phyloP scores from a whole-genome alignment of 1,139 yeast genomes.

The Blastobotrys elegans region DNA sequence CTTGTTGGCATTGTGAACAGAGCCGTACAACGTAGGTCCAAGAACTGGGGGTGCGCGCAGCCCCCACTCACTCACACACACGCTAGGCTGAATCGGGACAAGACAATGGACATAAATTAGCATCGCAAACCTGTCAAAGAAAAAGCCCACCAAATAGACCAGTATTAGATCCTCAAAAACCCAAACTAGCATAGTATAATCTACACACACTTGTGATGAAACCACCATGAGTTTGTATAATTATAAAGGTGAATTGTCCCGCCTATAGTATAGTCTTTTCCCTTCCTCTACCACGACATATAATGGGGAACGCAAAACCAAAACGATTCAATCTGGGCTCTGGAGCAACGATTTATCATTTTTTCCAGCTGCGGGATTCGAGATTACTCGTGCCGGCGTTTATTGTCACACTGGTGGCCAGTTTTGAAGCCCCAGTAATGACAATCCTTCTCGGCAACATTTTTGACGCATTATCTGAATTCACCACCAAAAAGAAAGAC shows the following conservation, averaged over 20 bases:
- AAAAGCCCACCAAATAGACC: too few relatives aligned
- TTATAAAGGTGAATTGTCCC: too few relatives aligned
- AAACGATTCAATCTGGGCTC: constrained; percentile 4
- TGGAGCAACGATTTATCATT: constrained; percentile 10
- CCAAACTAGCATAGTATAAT: too few relatives aligned
- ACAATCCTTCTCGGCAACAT: constrained; percentile 64
- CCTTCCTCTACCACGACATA: background rate
- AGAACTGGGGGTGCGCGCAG: too few relatives aligned
- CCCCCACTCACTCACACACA: too few relatives aligned
- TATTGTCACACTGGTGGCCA: constrained; percentile 38
- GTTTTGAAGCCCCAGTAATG: constrained; percentile 56
- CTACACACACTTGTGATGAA: too few relatives aligned
- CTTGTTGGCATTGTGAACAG: too few relatives aligned
- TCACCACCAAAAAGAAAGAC: constrained; percentile 30
- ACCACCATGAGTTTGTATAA: too few relatives aligned
- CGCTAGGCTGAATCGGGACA: constrained; percentile 1
- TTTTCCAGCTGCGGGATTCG: constrained; percentile 21
- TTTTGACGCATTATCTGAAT: constrained; percentile 47
- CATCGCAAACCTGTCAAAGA: too few relatives aligned
- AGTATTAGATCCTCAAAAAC: too few relatives aligned
- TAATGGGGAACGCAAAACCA: background rate
- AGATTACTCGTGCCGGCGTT: constrained; percentile 25
- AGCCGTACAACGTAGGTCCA: too few relatives aligned
- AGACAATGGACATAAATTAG: background rate
- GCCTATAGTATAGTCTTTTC: background rate